Percentiles rank a stretch among this genome's conserved stretches.
Conservation (phyloP, 352 stramenopile genomes). For the Globisporangium echinulatum region DNA sequence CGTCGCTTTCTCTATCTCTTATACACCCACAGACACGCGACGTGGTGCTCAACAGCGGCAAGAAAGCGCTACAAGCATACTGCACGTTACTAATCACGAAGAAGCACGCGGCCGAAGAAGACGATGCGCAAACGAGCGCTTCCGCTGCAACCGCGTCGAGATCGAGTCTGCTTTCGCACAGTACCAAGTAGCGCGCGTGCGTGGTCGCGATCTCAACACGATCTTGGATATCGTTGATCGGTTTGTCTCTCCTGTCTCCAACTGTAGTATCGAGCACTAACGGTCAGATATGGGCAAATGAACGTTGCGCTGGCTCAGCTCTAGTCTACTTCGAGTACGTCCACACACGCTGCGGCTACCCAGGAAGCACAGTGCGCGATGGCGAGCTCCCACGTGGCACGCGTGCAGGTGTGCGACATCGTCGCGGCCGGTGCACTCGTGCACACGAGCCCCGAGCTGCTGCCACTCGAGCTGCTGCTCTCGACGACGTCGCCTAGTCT, state of each 20-base stretch:
- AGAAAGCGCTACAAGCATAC: conserved; percentile 66
- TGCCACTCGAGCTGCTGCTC: background rate
- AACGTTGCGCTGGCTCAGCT: too few species aligned
- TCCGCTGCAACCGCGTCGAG: background rate
- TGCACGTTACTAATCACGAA: conserved; percentile 58
- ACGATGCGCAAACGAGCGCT: conserved; percentile 13
- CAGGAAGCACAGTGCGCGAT: too few species aligned
- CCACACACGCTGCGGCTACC: too few species aligned
- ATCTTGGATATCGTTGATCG: too few species aligned
- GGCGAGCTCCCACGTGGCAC: background rate
- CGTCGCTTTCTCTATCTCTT: background rate
- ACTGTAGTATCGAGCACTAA: too few species aligned
- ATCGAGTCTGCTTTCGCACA: background rate
- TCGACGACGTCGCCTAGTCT: background rate
- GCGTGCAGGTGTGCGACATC: background rate
- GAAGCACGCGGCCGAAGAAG: conserved; percentile 28
- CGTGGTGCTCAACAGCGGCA: conserved; percentile 63
- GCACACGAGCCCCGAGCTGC: background rate
- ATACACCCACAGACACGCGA: conserved; percentile 32
- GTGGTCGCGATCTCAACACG: too few species aligned
- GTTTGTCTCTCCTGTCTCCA: too few species aligned
- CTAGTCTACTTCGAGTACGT: too few species aligned
- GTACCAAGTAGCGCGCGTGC: background rate
- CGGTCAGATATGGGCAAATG: too few species aligned
- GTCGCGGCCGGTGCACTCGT: background rate